Evolutionary conservation across 306 rosid species (phyloP), one percentile per base, ranked within the genome.

Genomic region (Mimosa bimucronata): DNA sequence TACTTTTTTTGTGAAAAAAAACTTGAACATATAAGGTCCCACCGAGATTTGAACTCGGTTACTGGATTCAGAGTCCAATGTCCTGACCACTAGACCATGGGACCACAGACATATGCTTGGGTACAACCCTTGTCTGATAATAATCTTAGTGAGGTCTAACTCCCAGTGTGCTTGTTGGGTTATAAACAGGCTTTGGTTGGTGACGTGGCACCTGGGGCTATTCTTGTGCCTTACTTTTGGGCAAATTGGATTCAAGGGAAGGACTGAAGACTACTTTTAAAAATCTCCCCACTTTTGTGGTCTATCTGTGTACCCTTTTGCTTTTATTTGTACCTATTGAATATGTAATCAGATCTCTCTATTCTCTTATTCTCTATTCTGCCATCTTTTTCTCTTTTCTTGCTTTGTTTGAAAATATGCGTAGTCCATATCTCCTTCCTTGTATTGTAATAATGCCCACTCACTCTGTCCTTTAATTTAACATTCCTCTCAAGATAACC

Each of bases 191-290:
- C 71, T 93, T 77, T 95, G 99, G 98, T 62, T 95, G 88, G 1
- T 93, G 14, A 86, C 91, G 31, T 95, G 99, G 98, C 99, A 95
- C 78, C 18, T 95, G 31, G 99, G 98, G 3, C 82, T 95, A 71
- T 95, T 95, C 84, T 9, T 91, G 48, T 14, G 66, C 77, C 97
- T 95, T 37, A 93, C 99, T 48, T 93, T 95, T 50, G 98, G 98
- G 80, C 99, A 95, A 82, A 95, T 95, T 80, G 99, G 98, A 5
- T 93, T 93, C 94, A 95, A 95, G 86, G 92, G 98, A 66, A 93
- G 98, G 94, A 88, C 97, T 18, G 97, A 95, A 9, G 90, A 87
- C 66, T 93, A 92, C 91, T 94, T 91, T 83, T 84, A 74, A 80
- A 83, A 57, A 45, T 34, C 75, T 62, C 65, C 65, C 38, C 40